A percentile compares a stretch with the other conserved stretches of the same genome.
phyloP scores from a whole-genome alignment of 495 filamentous ascomycete species.

The Penicillium desertorum region DNA sequence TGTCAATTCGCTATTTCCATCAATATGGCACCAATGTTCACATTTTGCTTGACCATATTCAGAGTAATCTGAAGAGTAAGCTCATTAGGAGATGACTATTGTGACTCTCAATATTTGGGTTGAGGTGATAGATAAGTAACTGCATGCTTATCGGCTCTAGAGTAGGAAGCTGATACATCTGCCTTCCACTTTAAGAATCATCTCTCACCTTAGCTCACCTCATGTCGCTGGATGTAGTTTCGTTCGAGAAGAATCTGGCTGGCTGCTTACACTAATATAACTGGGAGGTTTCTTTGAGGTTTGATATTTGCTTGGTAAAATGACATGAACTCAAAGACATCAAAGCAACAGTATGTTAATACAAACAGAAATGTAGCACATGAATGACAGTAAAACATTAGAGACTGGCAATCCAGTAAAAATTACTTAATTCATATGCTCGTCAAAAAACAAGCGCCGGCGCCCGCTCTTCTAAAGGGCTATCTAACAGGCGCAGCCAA shows the following conservation, averaged over 20 bases:
- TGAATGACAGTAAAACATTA: background rate
- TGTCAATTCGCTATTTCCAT: background rate
- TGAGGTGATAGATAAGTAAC: background rate
- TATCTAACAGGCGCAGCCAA: slow-evolving; percentile 6
- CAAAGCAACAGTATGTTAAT: background rate
- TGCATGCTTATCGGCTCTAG: background rate
- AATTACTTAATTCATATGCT: slow-evolving; percentile 11
- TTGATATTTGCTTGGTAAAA: background rate
- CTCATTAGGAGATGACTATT: background rate
- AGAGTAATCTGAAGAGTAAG: background rate
- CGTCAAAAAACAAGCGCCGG: slow-evolving; percentile 16
- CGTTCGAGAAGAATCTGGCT: no score
- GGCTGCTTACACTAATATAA: no score
- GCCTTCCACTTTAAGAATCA: background rate
- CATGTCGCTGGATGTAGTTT: background rate
- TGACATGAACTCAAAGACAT: background rate
- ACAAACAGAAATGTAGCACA: background rate
- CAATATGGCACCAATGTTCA: background rate
- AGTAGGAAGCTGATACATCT: background rate
- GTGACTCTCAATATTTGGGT: background rate
- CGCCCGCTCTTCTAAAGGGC: slow-evolving; percentile 15
- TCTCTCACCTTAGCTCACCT: background rate
- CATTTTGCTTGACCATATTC: background rate
- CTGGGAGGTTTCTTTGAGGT: no score
- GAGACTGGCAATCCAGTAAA: background rate